Evolutionary conservation across 2,329 filamentous ascomycete species (phyloP), one percentile per base, ranked within the genome.

Genomic region (Talaromyces marneffei): DNA sequence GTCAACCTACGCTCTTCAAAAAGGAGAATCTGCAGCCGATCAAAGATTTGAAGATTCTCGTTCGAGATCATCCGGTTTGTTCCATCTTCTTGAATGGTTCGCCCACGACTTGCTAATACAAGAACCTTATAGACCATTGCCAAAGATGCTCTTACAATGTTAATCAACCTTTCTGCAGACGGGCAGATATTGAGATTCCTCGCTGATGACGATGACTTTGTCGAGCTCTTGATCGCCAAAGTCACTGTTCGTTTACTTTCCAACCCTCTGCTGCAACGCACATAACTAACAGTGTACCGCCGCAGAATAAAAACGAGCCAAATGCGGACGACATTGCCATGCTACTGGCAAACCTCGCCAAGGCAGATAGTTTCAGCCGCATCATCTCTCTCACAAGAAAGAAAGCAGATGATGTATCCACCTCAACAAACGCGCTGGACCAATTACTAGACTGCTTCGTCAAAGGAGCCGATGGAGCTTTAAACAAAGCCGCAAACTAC

Each of bases 391-490:
- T 89, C 60, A 89, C 88, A 69, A 2, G 62, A 40, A 83, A 86
- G 60, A 80, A 82, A n/a, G 29, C 29, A 53, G 55, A 58, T 5
- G 29, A 57, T n/a, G 83, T 96, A 6, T 86, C 85, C 5, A 88
- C 85, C 1, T 90, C 91, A 42, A 83, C 87, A 37, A 81, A 85
- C 62, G 87, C 91, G 4, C 85, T 97, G 68, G 92, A 97, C 74
- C 94, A 97, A 75, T 80, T 99, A 31, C 86, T 99, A 74, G 94
- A 97, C 74, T 88, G 95, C 68, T 99, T 99, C 72, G 94, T 97
- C 72, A 95, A 94, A 78, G 93, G 93, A 20, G 87, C 90, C 23
- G 87, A 89, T 64, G 89, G 89, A 25, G 81, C 82, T 9, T 92
- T 94, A 75, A 97, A 97, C 80, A 88, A 89, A 71, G 74, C 88